Evolutionary conservation across 805 yeast genomes (phyloP), one percentile per base, ranked within the genome.

Genomic region (Kluyveromyces siamensis): DNA sequence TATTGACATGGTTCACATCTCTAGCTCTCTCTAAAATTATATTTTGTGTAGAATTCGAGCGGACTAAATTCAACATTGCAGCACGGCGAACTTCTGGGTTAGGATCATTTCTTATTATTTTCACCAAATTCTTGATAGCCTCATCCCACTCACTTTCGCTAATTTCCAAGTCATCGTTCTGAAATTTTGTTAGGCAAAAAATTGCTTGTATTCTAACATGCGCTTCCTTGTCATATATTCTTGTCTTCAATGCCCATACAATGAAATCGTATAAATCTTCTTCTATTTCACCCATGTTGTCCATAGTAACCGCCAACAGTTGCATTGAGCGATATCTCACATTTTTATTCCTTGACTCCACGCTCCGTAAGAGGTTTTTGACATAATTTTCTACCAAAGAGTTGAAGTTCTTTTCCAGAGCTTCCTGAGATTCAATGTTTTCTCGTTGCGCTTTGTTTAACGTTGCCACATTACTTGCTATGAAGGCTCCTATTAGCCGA

Each of bases 51-150:
- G 58, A 54, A 3, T 66, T 56, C 40, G 75, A 75, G 55, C 81
- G 83, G 21, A 75, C 79, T 33, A 91, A 63, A 60, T 88, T 86
- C 41, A 84, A 68, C 58, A 89, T 67, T 0, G 91, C 91, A 0
- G 95, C 89, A 51, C 96, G 74, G 55, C 98, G 75, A 1, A 90
- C 96, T 52, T 93, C 98, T 0, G 96, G 81, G 57, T 84, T 83
- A 2, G 87, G 77, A 66, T 91, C 99, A 59, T 83, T 78, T 57
- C 80, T 83, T 56, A 87, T 71, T 0, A 82, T 73, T n/a, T 63
- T 63, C 46, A 76, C 57, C 36, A 80, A 66, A 39, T 69, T 70
- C 41, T 72, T 69, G 2, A 77, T 72, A 7, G 80, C 79, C 50
- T 72, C 72, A 49, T 73, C 72, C 30, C 71, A 59, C 35, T 63